Base-by-base conservation (phyloP, 495 filamentous ascomycete species). In the Trichoderma orchidacearum region DNA sequence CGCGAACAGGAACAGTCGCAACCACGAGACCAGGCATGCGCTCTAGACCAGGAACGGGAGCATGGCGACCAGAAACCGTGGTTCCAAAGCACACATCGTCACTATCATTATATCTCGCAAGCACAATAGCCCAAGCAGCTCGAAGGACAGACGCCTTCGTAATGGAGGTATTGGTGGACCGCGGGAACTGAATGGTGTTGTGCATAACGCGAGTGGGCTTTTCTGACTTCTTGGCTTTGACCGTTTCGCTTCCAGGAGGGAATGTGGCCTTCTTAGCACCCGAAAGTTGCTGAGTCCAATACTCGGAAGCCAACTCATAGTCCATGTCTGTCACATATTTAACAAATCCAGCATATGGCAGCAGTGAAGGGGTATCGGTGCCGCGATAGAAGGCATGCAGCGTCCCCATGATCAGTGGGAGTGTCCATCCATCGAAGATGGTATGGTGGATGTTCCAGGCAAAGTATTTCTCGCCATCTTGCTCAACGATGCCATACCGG, bases 1-100 rank as follows among this genome's bases (percentile, higher is more conserved):
- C 63, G 1, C 80, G 71, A 13, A 78, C 64, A 3, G 83, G 83
- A 0, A 84, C 64, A 0, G 83, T 84, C 21, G 81, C 74, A 35
- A 85, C 75, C 0, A 80, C 68, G 1, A 82, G 74, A 0, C 77
- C 80, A 7, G 70, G 61, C 52, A 81, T 75, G 17, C 70, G 64
- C 21, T 66, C 67, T 12, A 83, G 63, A 18, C 73, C 77, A 3
- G 63, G 57, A 0, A 82, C 59, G 8, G 70, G 64, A 7, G 71
- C 69, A 18, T 73, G 67, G 0, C 81, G 68, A 30, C 80, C 80
- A 53, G 69, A 72, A 25, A 77, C 63, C 9, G 75, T 56, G 55
- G 75, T 69, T 11, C 74, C 74, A 54, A 77, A 77, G 11, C 75
- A 68, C 8, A 77, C 68, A 8, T 76, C 74, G 18, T 69, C 61